Evolutionary conservation across 2,329 filamentous ascomycete genomes (phyloP).

Genomic region (Emmonsia crescens): DNA sequence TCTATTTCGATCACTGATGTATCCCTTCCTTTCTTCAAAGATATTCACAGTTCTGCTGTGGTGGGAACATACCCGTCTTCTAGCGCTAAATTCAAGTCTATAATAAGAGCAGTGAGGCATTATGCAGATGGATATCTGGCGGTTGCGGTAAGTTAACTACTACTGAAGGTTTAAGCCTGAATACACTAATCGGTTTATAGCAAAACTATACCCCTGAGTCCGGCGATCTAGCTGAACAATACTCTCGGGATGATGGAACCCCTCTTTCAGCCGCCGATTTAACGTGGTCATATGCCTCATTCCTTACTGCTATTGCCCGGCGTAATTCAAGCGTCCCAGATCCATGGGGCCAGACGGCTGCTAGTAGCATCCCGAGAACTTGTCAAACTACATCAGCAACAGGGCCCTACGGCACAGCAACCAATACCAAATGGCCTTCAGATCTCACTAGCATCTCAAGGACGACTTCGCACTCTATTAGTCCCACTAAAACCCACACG

Average conservation of each 20-base stretch:
- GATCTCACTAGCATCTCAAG: conserved; percentile 13
- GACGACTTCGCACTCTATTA: conserved; percentile 1
- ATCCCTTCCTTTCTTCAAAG: conserved; percentile 62
- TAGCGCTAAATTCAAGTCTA: conserved; percentile 27
- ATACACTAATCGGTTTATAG: conserved; percentile 4
- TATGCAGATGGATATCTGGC: conserved; percentile 50
- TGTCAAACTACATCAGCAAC: conserved; percentile 23
- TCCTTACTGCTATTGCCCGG: conserved; percentile 28
- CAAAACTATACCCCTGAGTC: conserved; percentile 42
- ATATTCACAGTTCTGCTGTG: conserved; percentile 47
- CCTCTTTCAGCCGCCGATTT: conserved; percentile 31
- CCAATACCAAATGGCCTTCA: conserved; percentile 24
- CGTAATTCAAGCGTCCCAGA: conserved; percentile 24
- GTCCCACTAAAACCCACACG: conserved; percentile 14
- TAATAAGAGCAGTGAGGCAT: conserved; percentile 48
- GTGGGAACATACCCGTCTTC: conserved; percentile 54
- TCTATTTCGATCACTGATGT: conserved; percentile 53
- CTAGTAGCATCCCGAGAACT: conserved; percentile 21
- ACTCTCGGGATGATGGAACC: conserved; percentile 23
- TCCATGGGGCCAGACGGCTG: conserved; percentile 25
- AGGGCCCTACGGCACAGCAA: conserved; percentile 26
- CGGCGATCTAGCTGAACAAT: conserved; percentile 43
- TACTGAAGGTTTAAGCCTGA: neutral
- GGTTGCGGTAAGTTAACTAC: conserved; percentile 21
- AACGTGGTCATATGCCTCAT: conserved; percentile 37